phyloP scores from a whole-genome alignment of 78 protist species.

The Dictyostelium intermedium region DNA sequence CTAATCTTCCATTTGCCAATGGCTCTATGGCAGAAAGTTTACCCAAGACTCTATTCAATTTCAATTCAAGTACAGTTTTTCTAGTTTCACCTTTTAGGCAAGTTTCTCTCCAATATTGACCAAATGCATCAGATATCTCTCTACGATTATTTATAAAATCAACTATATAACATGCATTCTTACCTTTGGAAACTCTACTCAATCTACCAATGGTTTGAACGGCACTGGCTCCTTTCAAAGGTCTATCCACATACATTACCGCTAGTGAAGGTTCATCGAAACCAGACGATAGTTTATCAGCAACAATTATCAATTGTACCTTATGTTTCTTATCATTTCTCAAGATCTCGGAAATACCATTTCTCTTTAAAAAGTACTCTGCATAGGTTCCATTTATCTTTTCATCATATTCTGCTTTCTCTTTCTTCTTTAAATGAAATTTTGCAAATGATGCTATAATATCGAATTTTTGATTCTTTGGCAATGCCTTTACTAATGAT shows the following conservation, averaged over 20 bases:
- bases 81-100: slow-evolving; percentile 63
- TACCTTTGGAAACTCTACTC: slow-evolving; percentile 32
- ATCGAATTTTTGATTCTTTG: slow-evolving; percentile 54
- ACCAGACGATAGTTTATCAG: slow-evolving; percentile 75
- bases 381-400: slow-evolving; percentile 58
- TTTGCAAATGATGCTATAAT: slow-evolving; percentile 68
- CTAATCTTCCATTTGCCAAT: slow-evolving; percentile 3
- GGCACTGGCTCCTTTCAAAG: slow-evolving; percentile 41
- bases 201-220: slow-evolving; percentile 77
- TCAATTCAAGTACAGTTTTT: slow-evolving; percentile 32
- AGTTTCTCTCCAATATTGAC: slow-evolving; percentile 69
- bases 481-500: slow-evolving; percentile 6
- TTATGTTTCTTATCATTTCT: slow-evolving; percentile 17
- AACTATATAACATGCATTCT: slow-evolving; percentile 31
- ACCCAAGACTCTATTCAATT: background rate
- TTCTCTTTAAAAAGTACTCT: slow-evolving; percentile 16
- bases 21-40: slow-evolving; percentile 46
- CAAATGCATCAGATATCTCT: slow-evolving; percentile 49
- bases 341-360: slow-evolving; percentile 57
- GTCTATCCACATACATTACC: slow-evolving; percentile 60
- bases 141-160: slow-evolving; percentile 55
- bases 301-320: slow-evolving; percentile 68
- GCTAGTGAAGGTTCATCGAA: slow-evolving; percentile 71
- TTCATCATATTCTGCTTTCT: slow-evolving; percentile 28
- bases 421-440: slow-evolving; percentile 11